phyloP scores from a whole-genome alignment of 2,329 filamentous ascomycete genomes.

The Rutstroemia sp. region DNA sequence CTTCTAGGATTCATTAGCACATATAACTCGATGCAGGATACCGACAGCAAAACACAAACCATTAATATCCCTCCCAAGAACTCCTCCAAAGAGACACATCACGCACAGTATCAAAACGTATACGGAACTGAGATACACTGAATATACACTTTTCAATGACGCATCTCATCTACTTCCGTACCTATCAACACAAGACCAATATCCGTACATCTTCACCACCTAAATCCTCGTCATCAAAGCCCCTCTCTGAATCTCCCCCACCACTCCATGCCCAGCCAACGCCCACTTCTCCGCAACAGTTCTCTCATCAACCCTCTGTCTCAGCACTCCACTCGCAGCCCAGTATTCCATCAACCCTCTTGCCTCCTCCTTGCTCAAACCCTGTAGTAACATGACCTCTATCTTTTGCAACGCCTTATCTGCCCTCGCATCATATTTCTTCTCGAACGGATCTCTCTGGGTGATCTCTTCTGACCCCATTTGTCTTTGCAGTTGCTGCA shows the following conservation, averaged over 20 bases:
- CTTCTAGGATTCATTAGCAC: too few relatives aligned
- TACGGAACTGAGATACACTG: too few relatives aligned
- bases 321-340: conserved; percentile 74
- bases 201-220: background rate
- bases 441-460: conserved; percentile 44
- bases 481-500: conserved; percentile 43
- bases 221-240: conserved; percentile 35
- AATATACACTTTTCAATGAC: too few relatives aligned
- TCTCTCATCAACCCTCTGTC: conserved; percentile 60
- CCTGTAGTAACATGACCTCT: conserved; percentile 51
- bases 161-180: too few relatives aligned
- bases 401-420: conserved; percentile 45
- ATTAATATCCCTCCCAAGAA: too few relatives aligned
- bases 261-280: conserved; percentile 69
- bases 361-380: conserved; percentile 66
- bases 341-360: conserved; percentile 87
- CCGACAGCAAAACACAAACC: too few relatives aligned
- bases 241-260: conserved; percentile 78
- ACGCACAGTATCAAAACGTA: too few relatives aligned
- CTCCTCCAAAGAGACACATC: too few relatives aligned
- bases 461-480: conserved; percentile 30
- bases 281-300: conserved; percentile 78
- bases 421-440: conserved; percentile 49
- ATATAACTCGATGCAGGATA: too few relatives aligned
- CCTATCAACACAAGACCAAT: too few relatives aligned